Evolutionary conservation across 257 asterid genomes (phyloP).

Genomic region (Salvia splendens): DNA sequence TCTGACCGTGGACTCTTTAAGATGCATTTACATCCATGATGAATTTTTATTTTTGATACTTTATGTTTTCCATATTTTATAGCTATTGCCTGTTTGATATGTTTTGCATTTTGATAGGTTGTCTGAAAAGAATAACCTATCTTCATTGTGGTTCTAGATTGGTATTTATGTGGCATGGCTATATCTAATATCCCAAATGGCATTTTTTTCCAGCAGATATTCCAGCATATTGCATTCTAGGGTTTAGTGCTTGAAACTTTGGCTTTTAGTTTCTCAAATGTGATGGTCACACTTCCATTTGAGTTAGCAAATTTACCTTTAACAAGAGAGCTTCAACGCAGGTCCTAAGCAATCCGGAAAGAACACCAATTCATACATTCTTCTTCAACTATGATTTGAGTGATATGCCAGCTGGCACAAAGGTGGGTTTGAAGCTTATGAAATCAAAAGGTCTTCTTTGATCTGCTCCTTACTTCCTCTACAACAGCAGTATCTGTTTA

Average conservation of each 20-base stretch:
- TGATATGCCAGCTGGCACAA: slow-evolving; percentile 95
- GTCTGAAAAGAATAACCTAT: slow-evolving; percentile 4
- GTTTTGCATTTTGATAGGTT: background rate
- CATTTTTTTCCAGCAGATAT: background rate
- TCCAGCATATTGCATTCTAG: slow-evolving; percentile 15
- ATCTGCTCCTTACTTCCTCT: slow-evolving; percentile 10
- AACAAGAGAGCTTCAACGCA: slow-evolving; percentile 37
- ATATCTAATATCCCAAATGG: slow-evolving; percentile 1
- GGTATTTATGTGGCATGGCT: slow-evolving; percentile 1
- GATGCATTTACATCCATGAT: too few species aligned
- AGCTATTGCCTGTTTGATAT: too few species aligned
- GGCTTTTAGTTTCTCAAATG: slow-evolving; percentile 20
- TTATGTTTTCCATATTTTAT: too few species aligned
- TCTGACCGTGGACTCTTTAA: too few species aligned
- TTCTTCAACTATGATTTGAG: slow-evolving; percentile 85
- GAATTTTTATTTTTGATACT: too few species aligned
- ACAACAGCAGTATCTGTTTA: slow-evolving; percentile 6
- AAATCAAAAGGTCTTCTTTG: background rate
- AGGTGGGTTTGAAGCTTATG: slow-evolving; percentile 49
- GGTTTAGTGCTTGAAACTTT: slow-evolving; percentile 3
- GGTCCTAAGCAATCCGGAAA: slow-evolving; percentile 95
- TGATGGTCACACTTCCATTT: slow-evolving; percentile 1
- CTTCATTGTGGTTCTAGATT: slow-evolving; percentile 3
- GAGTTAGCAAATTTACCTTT: background rate
- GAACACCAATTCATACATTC: slow-evolving; percentile 90